phyloP scores from a whole-genome alignment of 1,284 basidiomycete genomes.

The Ustilago trichophora region DNA sequence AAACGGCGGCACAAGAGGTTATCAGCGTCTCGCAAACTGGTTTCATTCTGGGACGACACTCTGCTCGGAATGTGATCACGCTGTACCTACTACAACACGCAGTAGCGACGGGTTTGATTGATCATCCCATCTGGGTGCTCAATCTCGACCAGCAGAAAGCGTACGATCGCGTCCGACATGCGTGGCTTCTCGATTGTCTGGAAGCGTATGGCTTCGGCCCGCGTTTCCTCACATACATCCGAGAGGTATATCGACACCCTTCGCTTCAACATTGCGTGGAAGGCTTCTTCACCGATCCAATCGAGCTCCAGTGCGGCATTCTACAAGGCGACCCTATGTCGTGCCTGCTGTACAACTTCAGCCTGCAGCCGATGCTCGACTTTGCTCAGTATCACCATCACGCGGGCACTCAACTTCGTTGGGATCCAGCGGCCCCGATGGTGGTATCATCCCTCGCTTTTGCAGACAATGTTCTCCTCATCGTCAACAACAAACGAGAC shows the following conservation, averaged over 20 bases:
- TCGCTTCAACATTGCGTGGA: too few relatives aligned
- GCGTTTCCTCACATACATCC: not conserved
- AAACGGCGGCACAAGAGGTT: constrained; percentile 5
- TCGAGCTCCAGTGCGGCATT: not conserved
- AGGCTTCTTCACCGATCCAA: too few relatives aligned
- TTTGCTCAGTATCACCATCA: too few relatives aligned
- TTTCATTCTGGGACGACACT: constrained; percentile 2
- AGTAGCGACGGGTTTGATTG: not conserved
- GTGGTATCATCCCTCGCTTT: too few relatives aligned
- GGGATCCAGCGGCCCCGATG: too few relatives aligned
- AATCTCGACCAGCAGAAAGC: constrained; percentile 4
- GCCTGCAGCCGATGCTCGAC: not conserved
- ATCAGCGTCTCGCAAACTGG: constrained; percentile 2
- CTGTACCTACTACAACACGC: constrained; percentile 10
- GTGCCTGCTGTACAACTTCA: constrained; percentile 1
- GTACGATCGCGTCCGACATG: not conserved
- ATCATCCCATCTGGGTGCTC: not conserved
- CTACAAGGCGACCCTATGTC: constrained; percentile 1
- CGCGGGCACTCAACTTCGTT: too few relatives aligned
- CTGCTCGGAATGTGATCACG: constrained; percentile 3
- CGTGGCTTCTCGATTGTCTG: not conserved
- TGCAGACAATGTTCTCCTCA: too few relatives aligned
- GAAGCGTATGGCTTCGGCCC: not conserved
- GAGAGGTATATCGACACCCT: not conserved
- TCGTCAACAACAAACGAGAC: too few relatives aligned